These are phyloP conservation scores for Aspergillus fumigatus DNA, from an alignment of 2,329 filamentous ascomycete genomes.

Conservation along the genomic window DNA sequence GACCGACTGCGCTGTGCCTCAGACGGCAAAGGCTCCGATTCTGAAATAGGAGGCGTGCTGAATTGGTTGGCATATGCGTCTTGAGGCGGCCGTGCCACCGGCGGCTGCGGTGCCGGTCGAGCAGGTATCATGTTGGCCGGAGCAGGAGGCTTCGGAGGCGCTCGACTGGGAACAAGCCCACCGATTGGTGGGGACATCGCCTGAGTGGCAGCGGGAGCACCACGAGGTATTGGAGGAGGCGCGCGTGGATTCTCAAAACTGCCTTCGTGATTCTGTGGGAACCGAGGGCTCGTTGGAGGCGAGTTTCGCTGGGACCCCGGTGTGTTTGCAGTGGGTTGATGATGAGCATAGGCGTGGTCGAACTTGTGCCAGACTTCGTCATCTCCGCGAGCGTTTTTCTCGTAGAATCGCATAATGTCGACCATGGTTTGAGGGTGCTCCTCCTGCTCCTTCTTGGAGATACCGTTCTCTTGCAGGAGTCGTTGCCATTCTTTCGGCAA, in stretches of 20 bases:
- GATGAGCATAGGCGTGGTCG: slow-evolving; percentile 68
- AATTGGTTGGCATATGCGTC: slow-evolving; percentile 45
- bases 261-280: slow-evolving; percentile 82
- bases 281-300: slow-evolving; percentile 77
- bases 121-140: slow-evolving; percentile 34
- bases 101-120: slow-evolving; percentile 41
- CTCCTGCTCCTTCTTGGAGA: slow-evolving; percentile 91
- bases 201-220: slow-evolving; percentile 45
- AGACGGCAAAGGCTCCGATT: slow-evolving; percentile 56
- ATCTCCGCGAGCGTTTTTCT: slow-evolving; percentile 82
- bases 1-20: slow-evolving; percentile 66
- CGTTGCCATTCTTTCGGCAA: slow-evolving; percentile 98
- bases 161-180: slow-evolving; percentile 69
- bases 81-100: slow-evolving; percentile 52
- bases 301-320: slow-evolving; percentile 63
- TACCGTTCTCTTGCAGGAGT: slow-evolving; percentile 89
- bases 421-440: slow-evolving; percentile 94
- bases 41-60: slow-evolving; percentile 49
- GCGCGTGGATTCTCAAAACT: slow-evolving; percentile 97
- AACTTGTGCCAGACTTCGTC: slow-evolving; percentile 96
- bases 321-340: slow-evolving; percentile 35
- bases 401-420: slow-evolving; percentile 94
- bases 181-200: slow-evolving; percentile 43
- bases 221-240: slow-evolving; percentile 76
- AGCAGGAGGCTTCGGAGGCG: slow-evolving; percentile 80